Base-by-base conservation (phyloP, 2,329 filamentous ascomycete species). In the Fusarium sp. region DNA sequence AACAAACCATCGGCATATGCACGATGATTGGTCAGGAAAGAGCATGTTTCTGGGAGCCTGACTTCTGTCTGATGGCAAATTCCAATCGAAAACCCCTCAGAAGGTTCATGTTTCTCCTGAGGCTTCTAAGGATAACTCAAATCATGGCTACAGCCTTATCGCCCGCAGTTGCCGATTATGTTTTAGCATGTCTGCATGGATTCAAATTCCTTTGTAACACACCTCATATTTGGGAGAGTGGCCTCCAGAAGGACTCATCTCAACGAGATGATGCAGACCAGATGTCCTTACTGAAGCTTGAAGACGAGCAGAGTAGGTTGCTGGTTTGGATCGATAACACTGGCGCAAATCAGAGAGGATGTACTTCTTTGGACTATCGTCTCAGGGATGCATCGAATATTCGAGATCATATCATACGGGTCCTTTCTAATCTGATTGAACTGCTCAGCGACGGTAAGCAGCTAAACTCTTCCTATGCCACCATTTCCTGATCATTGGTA, bases 341-440 rank as follows among this genome's bases (percentile, higher is more conserved):
- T 1, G 62, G 40, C 0, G 67, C 62, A 0, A 59, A 65, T 4
- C 10, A 6, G 1, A 48, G 7, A 4, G 66, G 66, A 6, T 17
- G 7, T 8, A 19, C 52, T 1, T 69, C 67, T 0, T 62, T 69
- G 0, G 52, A 69, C 2, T 19, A 65, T 0, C 39, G 67, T 2
- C 62, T 69, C 2, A 46, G 56, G 5, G 66, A 69, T 40, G 44
- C 62, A 0, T 69, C 62, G 1, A 50, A 62, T 12, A 46, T 69
- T 0, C 30, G 44, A 0, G 7, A 49, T 0, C 66, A 67, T 4
- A 49, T 67, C 0, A 1, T 8, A 0, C 24, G 10, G 2, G 44
- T 69, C 0, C 10, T 69, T 0, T 10, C 5, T 0, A 55, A 69
- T 2, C 15, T 67, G 3, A 4, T 0, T 0, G 52, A 50, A 2